A percentile compares a stretch with the other conserved stretches of the same genome.
These are phyloP conservation scores for Thraustochytrium sp. DNA, from an alignment of 352 stramenopile genomes.

Conservation along the genomic window DNA sequence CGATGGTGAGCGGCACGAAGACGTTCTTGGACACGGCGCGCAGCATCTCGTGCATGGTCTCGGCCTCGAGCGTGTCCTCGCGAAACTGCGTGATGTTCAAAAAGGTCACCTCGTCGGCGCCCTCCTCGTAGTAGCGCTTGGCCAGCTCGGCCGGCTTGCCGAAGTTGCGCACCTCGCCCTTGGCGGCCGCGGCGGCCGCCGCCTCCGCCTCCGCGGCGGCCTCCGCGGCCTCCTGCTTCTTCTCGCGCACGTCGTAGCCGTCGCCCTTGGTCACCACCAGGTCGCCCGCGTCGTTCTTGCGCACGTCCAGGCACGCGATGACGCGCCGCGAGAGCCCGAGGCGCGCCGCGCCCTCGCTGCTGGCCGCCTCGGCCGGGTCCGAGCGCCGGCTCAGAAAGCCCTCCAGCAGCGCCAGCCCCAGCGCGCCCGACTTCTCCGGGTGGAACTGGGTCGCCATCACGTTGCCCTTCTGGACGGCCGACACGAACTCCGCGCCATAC, in stretches of 20 bases:
- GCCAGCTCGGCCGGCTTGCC: slow-evolving; percentile 92
- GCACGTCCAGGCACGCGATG: slow-evolving; percentile 93
- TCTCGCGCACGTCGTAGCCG: slow-evolving; percentile 95
- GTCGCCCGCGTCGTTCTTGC: slow-evolving; percentile 89
- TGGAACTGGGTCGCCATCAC: slow-evolving; percentile 97
- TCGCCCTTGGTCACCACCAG: slow-evolving; percentile 97
- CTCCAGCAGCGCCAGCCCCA: slow-evolving; percentile 82
- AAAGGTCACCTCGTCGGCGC: slow-evolving; percentile 93
- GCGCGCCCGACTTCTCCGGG: slow-evolving; percentile 90
- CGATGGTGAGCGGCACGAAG: slow-evolving; percentile 95
- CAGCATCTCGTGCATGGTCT: slow-evolving; percentile 92
- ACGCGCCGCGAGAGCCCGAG: slow-evolving; percentile 82
- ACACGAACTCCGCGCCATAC: slow-evolving; percentile 89
- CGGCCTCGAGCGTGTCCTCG: slow-evolving; percentile 88
- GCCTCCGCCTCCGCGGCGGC: slow-evolving; percentile 96
- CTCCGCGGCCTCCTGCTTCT: slow-evolving; percentile 83
- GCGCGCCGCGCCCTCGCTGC: background rate
- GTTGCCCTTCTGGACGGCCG: slow-evolving; percentile 84
- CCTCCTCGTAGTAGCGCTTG: slow-evolving; percentile 89
- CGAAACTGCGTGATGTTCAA: slow-evolving; percentile 98
- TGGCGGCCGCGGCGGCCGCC: slow-evolving; percentile 69
- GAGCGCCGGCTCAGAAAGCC: slow-evolving; percentile 76
- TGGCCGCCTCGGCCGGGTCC: background rate
- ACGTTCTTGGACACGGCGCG: slow-evolving; percentile 86
- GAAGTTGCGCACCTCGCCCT: slow-evolving; percentile 89